Evolutionary conservation across 2,329 filamentous ascomycete species (phyloP), one percentile per base, ranked within the genome.

Genomic region (Penicillium aurantiogriseum): DNA sequence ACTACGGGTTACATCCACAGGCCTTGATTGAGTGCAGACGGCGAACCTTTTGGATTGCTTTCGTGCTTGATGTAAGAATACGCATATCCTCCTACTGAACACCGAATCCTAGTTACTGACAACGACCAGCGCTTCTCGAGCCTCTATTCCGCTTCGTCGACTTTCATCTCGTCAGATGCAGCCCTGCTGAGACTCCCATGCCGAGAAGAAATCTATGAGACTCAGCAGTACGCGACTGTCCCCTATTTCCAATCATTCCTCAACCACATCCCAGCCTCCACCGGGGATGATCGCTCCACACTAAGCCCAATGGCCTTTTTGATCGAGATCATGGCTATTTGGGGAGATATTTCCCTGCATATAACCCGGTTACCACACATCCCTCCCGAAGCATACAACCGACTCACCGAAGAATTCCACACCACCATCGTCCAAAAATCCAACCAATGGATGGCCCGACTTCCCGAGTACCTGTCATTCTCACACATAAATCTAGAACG

Each of bases 31-130:
- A 92, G 72, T 87, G 86, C 64, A 81, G 85, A 58, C 81, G 88
- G 61, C 80, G 89, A 55, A 90, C 87, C 0, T 88, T 90, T 67
- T 92, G 88, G 88, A 84, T 85, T 29, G 82, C 85, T 51, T 89
- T 87, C 63, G 76, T 90, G 64, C 81, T 89, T 71, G 89, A 91
- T 73, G 80, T 82, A 72, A 77, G 80, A 75, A 63, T 51, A 29
- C 19, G 4, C 19, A 38, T 40, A 65, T 63, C 67, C 64, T 43
- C 29, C 6, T 23, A 42, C 4, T 10, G n/a, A 64, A 61, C 10
- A 62, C 62, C 59, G 58, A 38, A 42, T n/a, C 7, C 3, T 42
- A 38, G 2, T 33, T 17, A 47, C 58, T 69, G 35, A 65, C 59
- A n/a, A 46, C 23, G 17, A 19, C 61, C 67, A 81, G 76, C 83